A percentile compares a stretch with the other conserved stretches of the same genome.
Conservation (phyloP, 352 stramenopile genomes). For the Thalassiosira sp. region DNA sequence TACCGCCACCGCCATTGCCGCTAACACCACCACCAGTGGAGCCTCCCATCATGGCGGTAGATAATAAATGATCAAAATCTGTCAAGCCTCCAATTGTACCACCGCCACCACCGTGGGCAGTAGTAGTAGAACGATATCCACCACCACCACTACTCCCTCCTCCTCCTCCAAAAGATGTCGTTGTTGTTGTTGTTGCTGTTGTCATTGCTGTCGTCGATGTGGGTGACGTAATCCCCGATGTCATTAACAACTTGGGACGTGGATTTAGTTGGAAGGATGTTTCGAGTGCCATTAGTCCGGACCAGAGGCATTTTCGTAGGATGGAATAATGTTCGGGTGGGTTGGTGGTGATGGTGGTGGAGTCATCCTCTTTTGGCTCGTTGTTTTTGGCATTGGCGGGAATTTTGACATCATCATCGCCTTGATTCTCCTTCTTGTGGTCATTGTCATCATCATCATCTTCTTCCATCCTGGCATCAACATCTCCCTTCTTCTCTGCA, state of each 20-base stretch:
- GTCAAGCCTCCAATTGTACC: background rate
- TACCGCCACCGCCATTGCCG: background rate
- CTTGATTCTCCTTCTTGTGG: no score
- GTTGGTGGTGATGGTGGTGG: no score
- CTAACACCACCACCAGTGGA: background rate
- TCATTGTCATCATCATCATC: constrained; percentile 1
- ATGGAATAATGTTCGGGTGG: constrained; percentile 8
- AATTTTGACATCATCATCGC: no score
- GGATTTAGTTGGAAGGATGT: constrained; percentile 40
- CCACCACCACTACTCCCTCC: no score
- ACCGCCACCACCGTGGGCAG: background rate
- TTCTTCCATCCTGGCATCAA: background rate
- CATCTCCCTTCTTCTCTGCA: background rate
- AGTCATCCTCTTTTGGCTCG: no score
- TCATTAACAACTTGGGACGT: constrained; percentile 32
- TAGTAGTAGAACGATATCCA: no score
- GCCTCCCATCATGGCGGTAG: constrained; percentile 10
- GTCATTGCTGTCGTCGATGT: background rate
- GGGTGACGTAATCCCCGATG: constrained; percentile 13
- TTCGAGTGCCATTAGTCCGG: constrained; percentile 33
- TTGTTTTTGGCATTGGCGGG: no score
- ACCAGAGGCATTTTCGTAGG: constrained; percentile 36
- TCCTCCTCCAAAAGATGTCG: no score
- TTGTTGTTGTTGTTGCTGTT: no score
- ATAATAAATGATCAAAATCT: constrained; percentile 35